phyloP scores from a whole-genome alignment of 202 grass and related monocot genomes.

The Setaria viridis region DNA sequence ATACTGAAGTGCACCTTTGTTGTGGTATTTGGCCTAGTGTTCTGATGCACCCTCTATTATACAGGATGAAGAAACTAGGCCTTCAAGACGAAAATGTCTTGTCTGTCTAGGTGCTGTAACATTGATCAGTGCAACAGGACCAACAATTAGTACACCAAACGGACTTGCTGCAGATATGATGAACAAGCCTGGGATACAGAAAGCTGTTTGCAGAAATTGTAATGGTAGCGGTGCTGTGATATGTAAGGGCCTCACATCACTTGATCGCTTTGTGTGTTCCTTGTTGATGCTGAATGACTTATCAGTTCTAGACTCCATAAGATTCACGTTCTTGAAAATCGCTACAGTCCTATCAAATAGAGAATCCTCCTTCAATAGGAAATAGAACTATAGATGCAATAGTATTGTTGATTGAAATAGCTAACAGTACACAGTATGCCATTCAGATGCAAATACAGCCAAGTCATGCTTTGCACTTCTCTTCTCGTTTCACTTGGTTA shows the following conservation, averaged over 20 bases:
- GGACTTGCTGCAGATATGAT: slow-evolving; percentile 54
- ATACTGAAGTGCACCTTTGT: not conserved
- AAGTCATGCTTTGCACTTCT: not conserved
- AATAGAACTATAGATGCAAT: not conserved
- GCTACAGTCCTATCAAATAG: not conserved
- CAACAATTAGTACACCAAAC: slow-evolving; percentile 49
- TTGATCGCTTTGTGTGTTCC: not conserved
- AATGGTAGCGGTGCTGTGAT: slow-evolving; percentile 73
- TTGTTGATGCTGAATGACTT: slow-evolving; percentile 3
- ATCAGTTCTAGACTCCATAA: not conserved
- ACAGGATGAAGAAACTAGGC: slow-evolving; percentile 41
- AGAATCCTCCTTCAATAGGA: not conserved
- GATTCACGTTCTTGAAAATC: not conserved
- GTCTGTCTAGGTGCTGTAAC: slow-evolving; percentile 71
- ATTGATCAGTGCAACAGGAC: slow-evolving; percentile 56
- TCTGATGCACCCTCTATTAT: not conserved
- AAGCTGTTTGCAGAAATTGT: slow-evolving; percentile 86
- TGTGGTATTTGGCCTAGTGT: not conserved
- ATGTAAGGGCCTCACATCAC: slow-evolving; percentile 55
- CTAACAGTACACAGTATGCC: not conserved
- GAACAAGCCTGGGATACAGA: slow-evolving; percentile 53
- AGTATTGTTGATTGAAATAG: not conserved
- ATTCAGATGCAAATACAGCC: not conserved
- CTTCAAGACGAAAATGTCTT: slow-evolving; percentile 77
- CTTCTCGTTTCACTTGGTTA: not conserved